Evolutionary conservation across 78 protist genomes (phyloP).

Genomic region (Creolimax fragrantissima): DNA sequence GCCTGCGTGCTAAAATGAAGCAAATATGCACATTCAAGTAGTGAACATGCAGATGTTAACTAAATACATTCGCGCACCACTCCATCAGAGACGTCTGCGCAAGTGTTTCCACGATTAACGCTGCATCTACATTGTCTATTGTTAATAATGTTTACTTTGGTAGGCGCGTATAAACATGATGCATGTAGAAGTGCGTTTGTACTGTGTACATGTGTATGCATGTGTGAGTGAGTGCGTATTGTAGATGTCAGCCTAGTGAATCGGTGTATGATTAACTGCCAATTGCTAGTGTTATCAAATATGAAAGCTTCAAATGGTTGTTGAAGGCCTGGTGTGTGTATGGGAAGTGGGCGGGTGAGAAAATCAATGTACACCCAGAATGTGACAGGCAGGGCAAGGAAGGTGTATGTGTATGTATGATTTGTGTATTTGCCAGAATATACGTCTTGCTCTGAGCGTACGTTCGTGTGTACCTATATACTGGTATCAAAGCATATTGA

Average conservation of each 20-base stretch:
- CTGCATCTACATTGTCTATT: too few species aligned
- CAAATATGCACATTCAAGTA: too few species aligned
- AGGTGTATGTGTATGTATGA: not conserved
- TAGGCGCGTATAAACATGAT: not conserved
- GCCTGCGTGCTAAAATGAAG: too few species aligned
- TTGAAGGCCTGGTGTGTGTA: not conserved
- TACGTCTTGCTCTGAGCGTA: not conserved
- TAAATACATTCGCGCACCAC: too few species aligned
- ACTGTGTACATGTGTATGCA: not conserved
- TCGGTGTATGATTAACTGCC: not conserved
- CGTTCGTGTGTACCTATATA: not conserved
- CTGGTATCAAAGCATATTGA: not conserved
- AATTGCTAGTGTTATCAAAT: not conserved
- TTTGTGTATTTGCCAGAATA: not conserved
- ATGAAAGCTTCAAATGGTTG: not conserved
- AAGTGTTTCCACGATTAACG: too few species aligned
- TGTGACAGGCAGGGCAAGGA: too few species aligned
- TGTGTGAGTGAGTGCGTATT: not conserved
- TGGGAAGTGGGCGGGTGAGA: too few species aligned
- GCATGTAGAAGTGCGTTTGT: not conserved
- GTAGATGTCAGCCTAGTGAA: not conserved
- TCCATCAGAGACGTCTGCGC: too few species aligned
- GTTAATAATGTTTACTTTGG: too few species aligned
- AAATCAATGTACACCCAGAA: too few species aligned
- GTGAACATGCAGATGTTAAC: too few species aligned